Evolutionary conservation across 2,329 filamentous ascomycete species (phyloP).

Genomic region (Scedosporium boydii): DNA sequence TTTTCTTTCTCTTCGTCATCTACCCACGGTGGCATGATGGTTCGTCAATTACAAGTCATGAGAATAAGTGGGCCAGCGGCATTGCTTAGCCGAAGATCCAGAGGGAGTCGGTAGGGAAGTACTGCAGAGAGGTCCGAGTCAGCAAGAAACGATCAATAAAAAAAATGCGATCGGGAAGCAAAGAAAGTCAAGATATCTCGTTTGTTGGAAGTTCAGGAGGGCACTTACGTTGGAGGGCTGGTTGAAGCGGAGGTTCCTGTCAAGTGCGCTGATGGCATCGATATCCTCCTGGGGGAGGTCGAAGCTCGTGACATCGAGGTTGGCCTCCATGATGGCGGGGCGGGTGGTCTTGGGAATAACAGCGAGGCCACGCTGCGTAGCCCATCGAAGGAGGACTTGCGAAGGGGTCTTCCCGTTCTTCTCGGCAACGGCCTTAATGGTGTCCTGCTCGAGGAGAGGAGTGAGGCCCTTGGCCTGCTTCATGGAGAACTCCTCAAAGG

Average conservation of each 20-base stretch:
- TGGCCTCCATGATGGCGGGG: constrained; percentile 45
- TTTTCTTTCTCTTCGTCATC: neutral
- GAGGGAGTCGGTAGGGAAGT: constrained; percentile 46
- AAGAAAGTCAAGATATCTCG: too few species aligned
- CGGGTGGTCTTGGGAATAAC: constrained; percentile 72
- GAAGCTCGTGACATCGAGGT: constrained; percentile 58
- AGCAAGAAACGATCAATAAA: neutral
- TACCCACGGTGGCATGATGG: constrained; percentile 1
- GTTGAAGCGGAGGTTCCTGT: constrained; percentile 65
- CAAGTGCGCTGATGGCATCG: constrained; percentile 53
- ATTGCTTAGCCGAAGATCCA: constrained; percentile 44
- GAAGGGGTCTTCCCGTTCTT: constrained; percentile 66
- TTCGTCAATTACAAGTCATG: constrained; percentile 6
- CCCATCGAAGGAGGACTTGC: constrained; percentile 79
- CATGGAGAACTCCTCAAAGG: constrained; percentile 70
- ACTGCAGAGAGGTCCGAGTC: constrained; percentile 23
- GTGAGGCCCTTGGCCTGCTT: constrained; percentile 51
- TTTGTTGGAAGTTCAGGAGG: too few species aligned
- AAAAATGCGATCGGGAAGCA: neutral
- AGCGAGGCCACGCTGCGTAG: constrained; percentile 70
- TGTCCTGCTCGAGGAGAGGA: constrained; percentile 61
- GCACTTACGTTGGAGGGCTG: constrained; percentile 55
- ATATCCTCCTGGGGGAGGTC: constrained; percentile 58
- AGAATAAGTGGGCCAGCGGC: constrained; percentile 4
- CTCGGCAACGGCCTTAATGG: constrained; percentile 54